Base-by-base conservation (phyloP, 257 asterid genomes). In the Solanum phureja region DNA sequence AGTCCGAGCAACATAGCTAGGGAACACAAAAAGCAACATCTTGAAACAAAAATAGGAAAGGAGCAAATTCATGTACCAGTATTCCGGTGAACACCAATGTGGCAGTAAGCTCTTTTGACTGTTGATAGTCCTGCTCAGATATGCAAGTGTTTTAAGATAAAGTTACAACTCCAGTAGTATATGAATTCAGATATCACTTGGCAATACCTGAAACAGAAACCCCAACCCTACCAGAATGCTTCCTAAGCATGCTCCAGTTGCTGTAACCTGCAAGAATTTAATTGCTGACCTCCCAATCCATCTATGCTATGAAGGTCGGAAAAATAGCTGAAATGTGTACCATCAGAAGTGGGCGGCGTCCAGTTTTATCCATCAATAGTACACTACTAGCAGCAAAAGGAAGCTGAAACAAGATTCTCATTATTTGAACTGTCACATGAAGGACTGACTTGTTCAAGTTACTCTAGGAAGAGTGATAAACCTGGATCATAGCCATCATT, bases 161-260 rank as follows among this genome's bases (percentile, higher is more conserved):
- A 31, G 40, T 71, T 71, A 71, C 34, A 71, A 71, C 11, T 29
- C 38, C 40, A 14, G 76, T 31, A 71, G 76, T 31, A 71, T 6
- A 42, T 46, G 23, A 44, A 38, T 23, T 21, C 4, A 86, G 40
- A 40, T 58, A 46, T 62, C 71, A 42, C 4, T 71, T 71, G 3
- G 38, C 37, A 71, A 21, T 56, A 90, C 92, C 92, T 89, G 44
- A 38, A 90, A 86, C 38, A 87, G 82, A 71, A 89, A 90, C 4
- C 90, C 91, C 7, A 87, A 11, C 58, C 91, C 90, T 2, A 71
- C 82, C 2, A 90, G 46, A 49, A 90, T 23, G 86, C 90, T 77
- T 87, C 90, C 92, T 3, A 82, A 46, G 88, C 92, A 89, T 31
- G 91, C 88, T 87, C 91, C 89, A 27, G 87, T 86, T 35, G 91